A percentile compares a stretch with the other conserved stretches of the same genome.
These are phyloP conservation scores for Carex pumila DNA, from an alignment of 176 grass and related monocot genomes.

Conservation along the genomic window DNA sequence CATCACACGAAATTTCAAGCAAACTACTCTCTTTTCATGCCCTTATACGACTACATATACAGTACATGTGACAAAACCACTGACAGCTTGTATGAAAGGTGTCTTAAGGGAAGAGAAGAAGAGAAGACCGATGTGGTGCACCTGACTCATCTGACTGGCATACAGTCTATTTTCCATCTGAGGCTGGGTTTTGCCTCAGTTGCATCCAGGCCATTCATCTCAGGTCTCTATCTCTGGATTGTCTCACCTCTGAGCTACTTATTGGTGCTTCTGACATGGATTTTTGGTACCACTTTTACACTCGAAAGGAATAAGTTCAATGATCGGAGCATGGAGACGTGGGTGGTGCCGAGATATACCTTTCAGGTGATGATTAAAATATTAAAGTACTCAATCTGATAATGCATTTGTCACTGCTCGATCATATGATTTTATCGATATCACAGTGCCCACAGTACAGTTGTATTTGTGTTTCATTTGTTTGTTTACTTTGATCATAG, in stretches of 20 bases:
- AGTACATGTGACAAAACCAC: conserved; percentile 71
- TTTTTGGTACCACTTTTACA: conserved; percentile 52
- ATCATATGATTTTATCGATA: neutral
- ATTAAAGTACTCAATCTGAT: neutral
- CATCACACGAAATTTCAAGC: conserved; percentile 87
- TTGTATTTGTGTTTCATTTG: neutral
- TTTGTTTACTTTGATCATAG: neutral
- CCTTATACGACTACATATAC: conserved; percentile 95
- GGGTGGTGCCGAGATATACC: conserved; percentile 85
- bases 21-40: conserved; percentile 92
- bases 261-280: conserved; percentile 51
- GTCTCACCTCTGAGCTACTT: conserved; percentile 54
- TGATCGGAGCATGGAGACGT: conserved; percentile 73
- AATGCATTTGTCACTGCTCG: neutral
- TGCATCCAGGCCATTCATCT: conserved; percentile 54
- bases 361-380: conserved; percentile 50
- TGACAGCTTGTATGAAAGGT: conserved; percentile 51
- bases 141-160: conserved; percentile 59
- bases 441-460: neutral
- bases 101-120: conserved; percentile 43
- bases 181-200: conserved; percentile 66
- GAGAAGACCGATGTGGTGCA: conserved; percentile 51
- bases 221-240: conserved; percentile 41
- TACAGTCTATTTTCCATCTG: conserved; percentile 68
- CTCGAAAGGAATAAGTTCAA: conserved; percentile 66